Evolutionary conservation across 1,284 basidiomycete genomes (phyloP), one percentile per base, ranked within the genome.

Genomic region (Ceratobasidium papillatum): DNA sequence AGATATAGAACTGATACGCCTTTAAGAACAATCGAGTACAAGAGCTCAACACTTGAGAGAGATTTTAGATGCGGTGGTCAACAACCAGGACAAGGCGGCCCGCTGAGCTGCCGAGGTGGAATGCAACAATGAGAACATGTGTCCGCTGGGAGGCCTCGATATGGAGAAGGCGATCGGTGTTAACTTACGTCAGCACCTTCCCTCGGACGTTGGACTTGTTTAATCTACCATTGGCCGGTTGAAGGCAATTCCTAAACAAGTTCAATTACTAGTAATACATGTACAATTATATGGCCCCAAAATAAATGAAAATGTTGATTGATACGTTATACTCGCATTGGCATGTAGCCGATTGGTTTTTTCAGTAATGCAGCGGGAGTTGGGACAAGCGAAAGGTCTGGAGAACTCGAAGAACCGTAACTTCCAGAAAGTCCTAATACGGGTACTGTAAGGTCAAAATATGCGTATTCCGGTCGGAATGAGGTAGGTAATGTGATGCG

Each of bases 301-400:
- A n/a, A 27, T 30, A 43, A 9, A 47, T 9, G 12, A 22, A 41
- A 34, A 54, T 41, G 11, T 25, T n/a, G n/a, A n/a, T 19, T 9
- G 3, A 38, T 72, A 32, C 14, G 49, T 64, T 45, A 72, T 3
- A 72, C 68, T 36, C 56, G 56, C 68, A 72, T 72, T 51, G 68
- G 68, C 68, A 72, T 72, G 27, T 72, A 72, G 22, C 58, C 32
- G n/a, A 49, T n/a, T 32, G 41, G 22, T 17, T 72, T 72, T 56
- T 72, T 72, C 56, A 72, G 30, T 27, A 72, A 49, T 22, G 68
- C 27, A 3, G 68, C 68, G 9, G 68, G 68, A 38, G 41, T 72
- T 51, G 68, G 68, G 17, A 72, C 32, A 11, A 58, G n/a, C 19
- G 56, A 45, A 61, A 72, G 45, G 68, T 72, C 68, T 8, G 68